Percentiles rank a stretch among this genome's conserved stretches.
Evolutionary conservation across 75 land plant genomes (phyloP).

Genomic region (Pseudotsuga menziesii): DNA sequence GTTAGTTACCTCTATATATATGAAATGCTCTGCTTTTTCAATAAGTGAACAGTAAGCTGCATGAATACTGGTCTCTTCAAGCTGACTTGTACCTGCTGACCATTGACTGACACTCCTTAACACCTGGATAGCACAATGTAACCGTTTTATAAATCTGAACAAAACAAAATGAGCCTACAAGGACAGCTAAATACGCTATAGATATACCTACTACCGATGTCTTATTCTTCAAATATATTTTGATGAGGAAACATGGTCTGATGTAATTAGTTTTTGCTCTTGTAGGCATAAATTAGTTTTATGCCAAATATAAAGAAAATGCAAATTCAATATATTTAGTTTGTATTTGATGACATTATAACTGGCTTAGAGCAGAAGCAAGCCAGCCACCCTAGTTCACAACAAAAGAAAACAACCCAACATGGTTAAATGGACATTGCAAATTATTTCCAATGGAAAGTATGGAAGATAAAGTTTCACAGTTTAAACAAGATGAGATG

Average conservation of each 20-base stretch:
- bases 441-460: not conserved
- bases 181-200: no score
- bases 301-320: not conserved
- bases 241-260: not conserved
- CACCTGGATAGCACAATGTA: conserved; percentile 35
- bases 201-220: no score
- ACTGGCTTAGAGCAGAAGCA: not conserved
- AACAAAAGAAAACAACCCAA: not conserved
- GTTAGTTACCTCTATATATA: conserved; percentile 86
- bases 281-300: not conserved
- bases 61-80: conserved; percentile 88
- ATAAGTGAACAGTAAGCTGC: conserved; percentile 90
- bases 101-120: conserved; percentile 95
- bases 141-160: not conserved
- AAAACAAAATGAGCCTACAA: not conserved
- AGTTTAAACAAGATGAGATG: not conserved
- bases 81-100: conserved; percentile 98
- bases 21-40: conserved; percentile 88
- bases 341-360: not conserved
- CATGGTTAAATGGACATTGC: not conserved
- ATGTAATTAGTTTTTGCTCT: conserved; percentile 1
- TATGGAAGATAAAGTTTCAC: not conserved
- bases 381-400: not conserved
- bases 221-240: no score
- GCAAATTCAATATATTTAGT: not conserved